Evolutionary conservation across 768 basidiomycete species (phyloP), one percentile per base, ranked within the genome.

Genomic region (Clavaria fumosa): DNA sequence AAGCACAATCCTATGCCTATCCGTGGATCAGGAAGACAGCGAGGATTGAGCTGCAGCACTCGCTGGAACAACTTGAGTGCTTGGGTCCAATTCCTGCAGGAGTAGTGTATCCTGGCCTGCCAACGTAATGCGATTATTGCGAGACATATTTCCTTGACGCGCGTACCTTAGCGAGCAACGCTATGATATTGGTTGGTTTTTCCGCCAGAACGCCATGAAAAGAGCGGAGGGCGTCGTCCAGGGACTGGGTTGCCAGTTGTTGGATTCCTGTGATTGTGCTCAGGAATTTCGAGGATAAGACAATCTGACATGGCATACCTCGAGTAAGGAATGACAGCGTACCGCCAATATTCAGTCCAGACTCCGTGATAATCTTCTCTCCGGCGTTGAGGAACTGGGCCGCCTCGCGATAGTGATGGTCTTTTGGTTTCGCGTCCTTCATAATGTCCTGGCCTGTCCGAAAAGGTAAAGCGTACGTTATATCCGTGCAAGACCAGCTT

Each of bases 1-100:
- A 89, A 63, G 56, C 93, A 96, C 4, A 99, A 60, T 6, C 95
- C 95, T 27, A 97, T 86, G 12, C 95, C 95, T 40, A 97, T 81
- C 5, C 95, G 74, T 23, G 95, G 93, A 55, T 99, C 93, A 0
- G 93, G 95, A 18, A 67, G 60, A 57, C 84, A 89, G 12, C 67
- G 58, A 0, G 93, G 90, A 39, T 74, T 76, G 28, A 82, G 67
- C 21, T 69, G 63, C 7, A 97, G 65, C 6, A 91, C 78, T 34
- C 76, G 74, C 53, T 96, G 93, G 53, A 93, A 96, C 4, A 78
- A 50, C 44, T 79, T 78, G 19, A 99, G 67, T 3, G 95, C 79
- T 32, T 79, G 75, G 18, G 75, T 67, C 48, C 74, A 85, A 46
- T 78, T 72, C 31, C 84, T 69, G 37, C 76, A 67, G 6, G 82